Base-by-base conservation (phyloP, 2,329 filamentous ascomycete species). In the Colletotrichum karsti region DNA sequence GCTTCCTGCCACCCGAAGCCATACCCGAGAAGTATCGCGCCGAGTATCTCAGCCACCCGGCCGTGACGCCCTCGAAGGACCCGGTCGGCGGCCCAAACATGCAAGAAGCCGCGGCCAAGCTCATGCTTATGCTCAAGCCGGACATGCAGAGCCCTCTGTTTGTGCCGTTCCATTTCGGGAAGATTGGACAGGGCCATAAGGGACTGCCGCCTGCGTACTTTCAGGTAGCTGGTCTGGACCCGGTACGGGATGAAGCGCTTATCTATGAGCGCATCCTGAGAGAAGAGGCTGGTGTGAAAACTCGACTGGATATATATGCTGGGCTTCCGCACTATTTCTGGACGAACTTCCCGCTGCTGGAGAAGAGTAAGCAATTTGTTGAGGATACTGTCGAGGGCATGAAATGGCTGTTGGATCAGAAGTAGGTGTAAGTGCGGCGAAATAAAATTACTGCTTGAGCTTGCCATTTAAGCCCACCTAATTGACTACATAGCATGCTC, bases 161-260 rank as follows among this genome's bases (percentile, higher is more conserved):
- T 8, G 53, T 67, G 8, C 64, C 64, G 8, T 67, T 67, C 8
- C 59, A 46, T n/a, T 44, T 10, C 13, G 59, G 64, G 1, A 46
- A 20, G 18, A 33, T 30, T 5, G 59, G 53, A 1, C 20, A 64
- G 15, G 64, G 64, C 4, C 64, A 67, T 22, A 46, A 30, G 12
- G 59, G 64, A 1, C 12, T 67, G n/a, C 59, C 59, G n/a, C 59
- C 59, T 28, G 59, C 53, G 4, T 67, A 67, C 72, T 75, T 89
- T 1, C 84, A 87, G 71, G 77, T 87, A 0, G 81, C 79, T 67
- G 86, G 85, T 10, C 67, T 84, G 65, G 87, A 88, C 72, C 82
- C 82, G 0, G 69, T 85, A 3, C 75, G 87, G 4, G 87, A 89
- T 65, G 86, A 88, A 60, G 83, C 77, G 0, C 68, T 89, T 50